Evolutionary conservation across 768 basidiomycete genomes (phyloP).

Genomic region (Auricularia heimuer): DNA sequence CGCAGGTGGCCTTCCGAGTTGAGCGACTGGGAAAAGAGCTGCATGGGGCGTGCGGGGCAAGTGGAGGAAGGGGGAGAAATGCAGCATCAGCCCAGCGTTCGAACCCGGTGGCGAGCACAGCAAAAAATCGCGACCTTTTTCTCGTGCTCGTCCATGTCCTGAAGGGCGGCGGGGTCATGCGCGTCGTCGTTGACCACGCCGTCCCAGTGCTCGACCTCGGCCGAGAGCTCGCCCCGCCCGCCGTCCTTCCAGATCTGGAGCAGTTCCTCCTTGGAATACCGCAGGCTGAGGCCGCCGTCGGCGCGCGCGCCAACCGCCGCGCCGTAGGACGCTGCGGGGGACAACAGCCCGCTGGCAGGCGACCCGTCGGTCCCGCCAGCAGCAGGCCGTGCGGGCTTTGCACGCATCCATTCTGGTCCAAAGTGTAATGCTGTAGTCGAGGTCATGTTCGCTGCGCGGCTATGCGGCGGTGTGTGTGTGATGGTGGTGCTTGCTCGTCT

Average conservation of each 20-base stretch:
- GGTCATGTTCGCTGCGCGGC: neutral
- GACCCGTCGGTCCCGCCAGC: conserved; percentile 19
- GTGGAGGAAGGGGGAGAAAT: neutral
- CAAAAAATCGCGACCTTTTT: conserved; percentile 56
- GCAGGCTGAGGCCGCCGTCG: conserved; percentile 29
- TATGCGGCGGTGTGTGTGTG: neutral
- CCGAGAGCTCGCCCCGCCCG: conserved; percentile 60
- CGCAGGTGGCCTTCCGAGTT: conserved; percentile 68
- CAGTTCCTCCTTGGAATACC: conserved; percentile 79
- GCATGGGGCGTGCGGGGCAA: conserved; percentile 10
- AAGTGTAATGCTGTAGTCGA: conserved; percentile 69
- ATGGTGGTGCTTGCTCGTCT: neutral
- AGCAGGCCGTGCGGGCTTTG: conserved; percentile 50
- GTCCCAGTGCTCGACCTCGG: conserved; percentile 85
- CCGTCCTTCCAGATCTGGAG: conserved; percentile 76
- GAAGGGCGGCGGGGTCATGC: conserved; percentile 61
- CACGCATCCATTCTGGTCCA: conserved; percentile 89
- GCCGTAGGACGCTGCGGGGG: neutral
- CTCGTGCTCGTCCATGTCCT: conserved; percentile 74
- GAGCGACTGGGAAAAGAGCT: conserved; percentile 74
- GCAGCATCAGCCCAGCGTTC: neutral
- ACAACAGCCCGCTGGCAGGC: neutral
- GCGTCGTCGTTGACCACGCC: conserved; percentile 75
- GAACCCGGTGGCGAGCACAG: conserved; percentile 5
- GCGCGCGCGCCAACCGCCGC: neutral